phyloP scores from a whole-genome alignment of 768 basidiomycete genomes.

The Amanita pallidorosea region DNA sequence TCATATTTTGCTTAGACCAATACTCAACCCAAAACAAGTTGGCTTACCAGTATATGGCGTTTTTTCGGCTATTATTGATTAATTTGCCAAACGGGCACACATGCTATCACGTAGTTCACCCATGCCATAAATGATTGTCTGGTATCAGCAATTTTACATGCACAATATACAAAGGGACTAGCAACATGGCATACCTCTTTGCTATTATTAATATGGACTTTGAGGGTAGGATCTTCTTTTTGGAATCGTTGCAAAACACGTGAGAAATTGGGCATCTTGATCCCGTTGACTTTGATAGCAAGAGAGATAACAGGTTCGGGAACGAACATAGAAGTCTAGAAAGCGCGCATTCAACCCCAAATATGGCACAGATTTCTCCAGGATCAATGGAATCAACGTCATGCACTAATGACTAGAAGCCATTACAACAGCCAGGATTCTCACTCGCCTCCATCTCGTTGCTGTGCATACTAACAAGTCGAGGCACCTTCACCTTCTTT shows the following conservation, averaged over 20 bases:
- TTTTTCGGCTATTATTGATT: background rate
- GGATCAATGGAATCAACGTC: constrained; percentile 91
- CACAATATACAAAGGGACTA: background rate
- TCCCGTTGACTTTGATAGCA: constrained; percentile 82
- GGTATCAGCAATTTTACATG: background rate
- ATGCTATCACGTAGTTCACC: constrained; percentile 97
- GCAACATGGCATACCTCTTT: constrained; percentile 60
- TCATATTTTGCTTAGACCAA: background rate
- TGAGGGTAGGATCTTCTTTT: constrained; percentile 98
- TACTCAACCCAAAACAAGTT: background rate
- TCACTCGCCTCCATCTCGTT: constrained; percentile 91
- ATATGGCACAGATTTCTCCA: constrained; percentile 98
- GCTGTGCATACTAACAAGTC: constrained; percentile 95
- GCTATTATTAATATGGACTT: constrained; percentile 86
- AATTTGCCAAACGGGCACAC: too few relatives aligned
- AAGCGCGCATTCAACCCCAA: constrained; percentile 89
- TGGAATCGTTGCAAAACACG: constrained; percentile 95
- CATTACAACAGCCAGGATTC: background rate
- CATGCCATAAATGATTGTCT: constrained; percentile 99
- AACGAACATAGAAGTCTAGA: constrained; percentile 96
- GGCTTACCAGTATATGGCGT: background rate
- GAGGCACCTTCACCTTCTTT: constrained; percentile 94
- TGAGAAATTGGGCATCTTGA: constrained; percentile 94
- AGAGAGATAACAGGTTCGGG: constrained; percentile 98
- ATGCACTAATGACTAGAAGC: constrained; percentile 23